Percentiles rank a stretch among this genome's conserved stretches.
These are phyloP conservation scores for Millerago galiae DNA, from an alignment of 805 yeast species.

Conservation along the genomic window DNA sequence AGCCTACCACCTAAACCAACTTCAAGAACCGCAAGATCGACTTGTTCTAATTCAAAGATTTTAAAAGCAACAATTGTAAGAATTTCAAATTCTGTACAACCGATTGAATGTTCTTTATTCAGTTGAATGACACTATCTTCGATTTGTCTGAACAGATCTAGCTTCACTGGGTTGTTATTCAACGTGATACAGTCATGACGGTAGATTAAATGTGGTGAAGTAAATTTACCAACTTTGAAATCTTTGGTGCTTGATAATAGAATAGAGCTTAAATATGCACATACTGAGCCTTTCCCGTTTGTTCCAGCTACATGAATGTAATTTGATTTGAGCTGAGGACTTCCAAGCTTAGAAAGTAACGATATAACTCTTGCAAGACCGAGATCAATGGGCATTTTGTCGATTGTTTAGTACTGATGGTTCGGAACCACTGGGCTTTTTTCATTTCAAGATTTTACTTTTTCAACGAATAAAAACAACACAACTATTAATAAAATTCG, in stretches of 20 bases:
- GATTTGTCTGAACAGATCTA: constrained; percentile 37
- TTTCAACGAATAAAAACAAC: not conserved
- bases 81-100: constrained; percentile 85
- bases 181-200: constrained; percentile 73
- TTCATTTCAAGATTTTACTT: no score
- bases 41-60: constrained; percentile 52
- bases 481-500: not conserved
- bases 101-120: constrained; percentile 37
- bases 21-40: constrained; percentile 79
- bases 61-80: constrained; percentile 81
- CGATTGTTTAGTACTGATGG: not conserved
- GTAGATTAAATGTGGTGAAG: constrained; percentile 77
- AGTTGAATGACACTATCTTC: constrained; percentile 35
- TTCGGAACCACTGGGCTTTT: not conserved
- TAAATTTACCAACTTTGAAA: constrained; percentile 66
- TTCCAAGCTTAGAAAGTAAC: constrained; percentile 47
- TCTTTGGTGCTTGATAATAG: constrained; percentile 37
- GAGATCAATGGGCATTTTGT: constrained; percentile 38
- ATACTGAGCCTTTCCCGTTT: constrained; percentile 92
- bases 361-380: constrained; percentile 46
- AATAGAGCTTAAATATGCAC: constrained; percentile 71
- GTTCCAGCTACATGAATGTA: constrained; percentile 95
- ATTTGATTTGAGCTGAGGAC: constrained; percentile 59
- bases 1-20: constrained; percentile 89
- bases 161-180: constrained; percentile 49